Evolutionary conservation across 306 rosid genomes (phyloP).

Genomic region (Lathyrus oleraceus): DNA sequence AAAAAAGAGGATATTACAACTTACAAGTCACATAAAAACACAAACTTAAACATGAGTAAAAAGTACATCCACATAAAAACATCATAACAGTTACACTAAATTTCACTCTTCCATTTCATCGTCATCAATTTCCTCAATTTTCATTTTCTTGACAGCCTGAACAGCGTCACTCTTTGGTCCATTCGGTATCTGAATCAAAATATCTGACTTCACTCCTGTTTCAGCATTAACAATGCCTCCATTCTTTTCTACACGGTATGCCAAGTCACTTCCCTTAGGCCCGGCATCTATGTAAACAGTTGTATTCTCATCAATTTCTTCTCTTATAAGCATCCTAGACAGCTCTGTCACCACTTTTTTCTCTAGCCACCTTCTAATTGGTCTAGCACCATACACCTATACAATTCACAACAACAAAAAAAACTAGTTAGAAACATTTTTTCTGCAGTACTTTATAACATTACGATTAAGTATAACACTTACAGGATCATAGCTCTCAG

Average conservation of each 20-base stretch:
- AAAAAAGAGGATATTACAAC: neutral
- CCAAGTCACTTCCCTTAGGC: conserved; percentile 44
- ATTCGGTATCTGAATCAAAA: conserved; percentile 68
- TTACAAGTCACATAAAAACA: neutral
- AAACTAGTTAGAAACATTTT: neutral
- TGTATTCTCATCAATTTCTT: conserved; percentile 90
- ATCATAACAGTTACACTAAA: neutral
- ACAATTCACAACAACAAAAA: neutral
- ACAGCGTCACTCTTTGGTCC: conserved; percentile 51
- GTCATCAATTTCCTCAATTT: conserved; percentile 68
- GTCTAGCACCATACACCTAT: conserved; percentile 90
- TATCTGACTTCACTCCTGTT: conserved; percentile 71
- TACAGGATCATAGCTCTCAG: conserved; percentile 86
- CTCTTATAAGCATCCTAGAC: conserved; percentile 78
- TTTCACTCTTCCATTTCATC: conserved; percentile 62
- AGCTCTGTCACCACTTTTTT: conserved; percentile 87
- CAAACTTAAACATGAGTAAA: neutral
- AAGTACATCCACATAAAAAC: neutral
- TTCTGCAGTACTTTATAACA: neutral
- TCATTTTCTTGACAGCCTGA: conserved; percentile 82
- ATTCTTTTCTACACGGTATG: conserved; percentile 67
- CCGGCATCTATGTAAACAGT: conserved; percentile 84
- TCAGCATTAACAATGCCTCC: conserved; percentile 76
- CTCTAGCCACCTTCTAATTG: conserved; percentile 96
- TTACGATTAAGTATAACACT: conserved; percentile 17